Evolutionary conservation across 257 asterid genomes (phyloP), one percentile per base, ranked within the genome.

Genomic region (Solanum virginianum): DNA sequence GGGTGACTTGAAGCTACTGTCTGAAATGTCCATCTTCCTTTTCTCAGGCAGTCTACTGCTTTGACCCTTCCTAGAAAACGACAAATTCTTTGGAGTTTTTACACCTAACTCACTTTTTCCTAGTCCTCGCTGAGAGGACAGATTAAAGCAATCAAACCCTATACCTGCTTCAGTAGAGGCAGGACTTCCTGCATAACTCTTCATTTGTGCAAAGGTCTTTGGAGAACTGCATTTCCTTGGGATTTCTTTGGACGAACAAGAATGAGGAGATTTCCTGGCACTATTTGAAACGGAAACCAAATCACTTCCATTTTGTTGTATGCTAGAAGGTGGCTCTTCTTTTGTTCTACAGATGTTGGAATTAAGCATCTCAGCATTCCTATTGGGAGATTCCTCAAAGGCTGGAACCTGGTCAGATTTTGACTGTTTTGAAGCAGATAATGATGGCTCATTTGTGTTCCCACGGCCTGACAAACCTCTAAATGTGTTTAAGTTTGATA

Each of bases 221-320:
- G 91, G 88, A 71, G 89, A 89, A 84, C 87, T 83, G 56, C 86
- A 83, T 88, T 89, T 90, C 85, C 51, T 83, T 6, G 90, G 88
- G 81, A 86, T 83, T 81, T 87, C 90, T 84, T 88, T 83, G 63
- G 87, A 80, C 83, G 85, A 41, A 86, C 84, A 86, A 79, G 80
- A 87, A 81, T 87, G 82, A 70, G 94, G 91, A 74, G 92, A 88
- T 56, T 85, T 92, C 86, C 89, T 86, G 62, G 89, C 87, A 86
- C 87, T 84, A 87, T 57, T 86, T 39, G 95, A 86, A 66, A 88
- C 86, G 26, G 90, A 88, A 85, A 89, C 81, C 24, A 86, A 85
- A 71, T 82, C 90, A 81, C 71, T 83, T 54, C 84, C 88, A 65
- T 83, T 84, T 39, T 90, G 87, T 86, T 87, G 91, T 55, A 82